Conservation (phyloP, 2,329 filamentous ascomycete genomes). For the Kalaharituber pfeilii region DNA sequence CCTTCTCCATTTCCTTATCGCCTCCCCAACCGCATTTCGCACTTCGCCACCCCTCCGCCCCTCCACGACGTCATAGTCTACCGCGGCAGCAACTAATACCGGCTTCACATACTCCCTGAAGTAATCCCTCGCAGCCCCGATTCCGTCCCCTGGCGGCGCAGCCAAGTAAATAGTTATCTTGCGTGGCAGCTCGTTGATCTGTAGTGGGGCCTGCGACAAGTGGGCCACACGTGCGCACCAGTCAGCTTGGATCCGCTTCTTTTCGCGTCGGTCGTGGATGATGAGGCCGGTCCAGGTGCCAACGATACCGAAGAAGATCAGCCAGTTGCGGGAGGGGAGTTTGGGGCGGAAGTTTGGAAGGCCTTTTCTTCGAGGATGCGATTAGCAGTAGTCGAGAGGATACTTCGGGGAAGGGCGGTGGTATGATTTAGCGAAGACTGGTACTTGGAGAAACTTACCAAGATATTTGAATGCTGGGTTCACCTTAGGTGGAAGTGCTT, state of each 20-base stretch:
- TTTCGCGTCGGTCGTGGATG: slow-evolving; percentile 84
- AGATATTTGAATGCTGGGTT: slow-evolving; percentile 64
- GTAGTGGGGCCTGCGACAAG: slow-evolving; percentile 59
- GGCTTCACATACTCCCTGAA: slow-evolving; percentile 95
- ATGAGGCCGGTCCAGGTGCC: slow-evolving; percentile 63
- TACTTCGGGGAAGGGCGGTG: neutral
- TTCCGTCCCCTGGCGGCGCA: slow-evolving; percentile 68
- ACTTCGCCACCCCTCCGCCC: slow-evolving; percentile 86
- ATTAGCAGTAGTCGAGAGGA: neutral
- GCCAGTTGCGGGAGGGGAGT: slow-evolving; percentile 91
- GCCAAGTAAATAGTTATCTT: slow-evolving; percentile 74
- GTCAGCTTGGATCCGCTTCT: slow-evolving; percentile 64
- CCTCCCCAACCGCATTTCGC: slow-evolving; percentile 68
- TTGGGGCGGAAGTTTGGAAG: slow-evolving; percentile 66
- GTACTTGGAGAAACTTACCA: slow-evolving; percentile 10
- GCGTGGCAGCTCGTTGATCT: slow-evolving; percentile 55
- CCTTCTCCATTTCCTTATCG: slow-evolving; percentile 54
- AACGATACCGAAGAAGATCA: slow-evolving; percentile 75
- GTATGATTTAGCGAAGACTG: neutral
- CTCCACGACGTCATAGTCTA: slow-evolving; percentile 95
- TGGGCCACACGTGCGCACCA: slow-evolving; percentile 77
- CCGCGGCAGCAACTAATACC: slow-evolving; percentile 66
- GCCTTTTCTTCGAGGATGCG: slow-evolving; percentile 32
- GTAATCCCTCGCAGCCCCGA: slow-evolving; percentile 76
- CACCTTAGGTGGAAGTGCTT: slow-evolving; percentile 29